Evolutionary conservation across 352 stramenopile genomes (phyloP).

Genomic region (Phytopythium mirpurense): DNA sequence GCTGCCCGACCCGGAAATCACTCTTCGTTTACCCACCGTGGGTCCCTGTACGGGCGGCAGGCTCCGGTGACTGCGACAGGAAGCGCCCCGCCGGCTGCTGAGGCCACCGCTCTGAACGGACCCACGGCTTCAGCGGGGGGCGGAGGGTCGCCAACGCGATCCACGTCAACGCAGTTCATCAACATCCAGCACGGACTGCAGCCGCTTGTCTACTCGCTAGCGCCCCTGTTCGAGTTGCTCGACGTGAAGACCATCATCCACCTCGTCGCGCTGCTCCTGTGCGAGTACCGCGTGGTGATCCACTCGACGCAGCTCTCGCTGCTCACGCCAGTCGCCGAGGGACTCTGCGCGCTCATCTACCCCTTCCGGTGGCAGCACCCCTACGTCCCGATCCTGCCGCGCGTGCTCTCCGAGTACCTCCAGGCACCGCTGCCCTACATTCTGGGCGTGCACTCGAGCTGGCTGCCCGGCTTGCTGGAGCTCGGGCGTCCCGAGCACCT

Average conservation of each 20-base stretch:
- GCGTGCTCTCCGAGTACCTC: constrained; percentile 78
- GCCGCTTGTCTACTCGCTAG: constrained; percentile 63
- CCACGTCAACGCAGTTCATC: constrained; percentile 34
- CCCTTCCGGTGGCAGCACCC: constrained; percentile 84
- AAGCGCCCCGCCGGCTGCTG: constrained; percentile 4
- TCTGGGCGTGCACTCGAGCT: constrained; percentile 69
- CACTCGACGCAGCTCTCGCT: constrained; percentile 75
- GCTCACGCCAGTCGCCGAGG: constrained; percentile 67
- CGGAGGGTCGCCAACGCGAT: constrained; percentile 39
- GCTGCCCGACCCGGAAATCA: constrained; percentile 9
- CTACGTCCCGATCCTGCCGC: constrained; percentile 78
- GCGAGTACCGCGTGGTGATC: constrained; percentile 75
- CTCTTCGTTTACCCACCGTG: constrained; percentile 5
- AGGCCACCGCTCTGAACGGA: background rate
- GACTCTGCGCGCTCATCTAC: constrained; percentile 75
- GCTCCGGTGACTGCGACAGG: background rate
- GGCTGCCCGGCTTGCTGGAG: constrained; percentile 61
- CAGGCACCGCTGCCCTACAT: constrained; percentile 83
- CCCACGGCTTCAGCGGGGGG: background rate
- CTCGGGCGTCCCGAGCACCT: constrained; percentile 70
- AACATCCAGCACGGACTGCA: constrained; percentile 50
- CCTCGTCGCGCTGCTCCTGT: constrained; percentile 61
- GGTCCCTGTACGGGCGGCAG: constrained; percentile 8
- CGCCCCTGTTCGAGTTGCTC: constrained; percentile 66
- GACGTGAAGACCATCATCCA: constrained; percentile 70